phyloP scores from a whole-genome alignment of 2,329 filamentous ascomycete species.

The Pseudogymnoascus sp. region DNA sequence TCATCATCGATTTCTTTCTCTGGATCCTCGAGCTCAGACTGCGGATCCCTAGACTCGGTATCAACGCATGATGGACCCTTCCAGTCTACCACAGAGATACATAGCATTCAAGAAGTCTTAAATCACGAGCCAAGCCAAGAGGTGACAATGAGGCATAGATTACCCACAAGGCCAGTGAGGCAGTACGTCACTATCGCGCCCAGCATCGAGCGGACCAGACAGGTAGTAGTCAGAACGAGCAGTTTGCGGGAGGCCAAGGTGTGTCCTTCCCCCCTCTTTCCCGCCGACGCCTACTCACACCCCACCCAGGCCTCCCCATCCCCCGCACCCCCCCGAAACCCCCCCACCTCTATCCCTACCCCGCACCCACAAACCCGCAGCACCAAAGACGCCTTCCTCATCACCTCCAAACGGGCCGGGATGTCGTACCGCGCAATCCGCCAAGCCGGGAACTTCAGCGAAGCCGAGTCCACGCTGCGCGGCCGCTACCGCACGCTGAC shows the following conservation, averaged over 20 bases:
- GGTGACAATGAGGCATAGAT: background rate
- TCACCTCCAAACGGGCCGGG: slow-evolving; percentile 45
- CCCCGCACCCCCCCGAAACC: background rate
- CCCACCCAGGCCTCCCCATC: background rate
- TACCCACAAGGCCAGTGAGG: background rate
- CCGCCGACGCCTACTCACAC: too few relatives aligned
- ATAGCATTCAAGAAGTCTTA: background rate
- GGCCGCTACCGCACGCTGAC: slow-evolving; percentile 58
- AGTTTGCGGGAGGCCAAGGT: background rate
- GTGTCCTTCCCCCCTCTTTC: background rate
- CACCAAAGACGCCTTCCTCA: slow-evolving; percentile 40
- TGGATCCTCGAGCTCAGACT: background rate
- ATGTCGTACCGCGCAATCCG: slow-evolving; percentile 59
- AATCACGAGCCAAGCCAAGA: background rate
- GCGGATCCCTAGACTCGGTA: background rate
- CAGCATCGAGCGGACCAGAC: background rate
- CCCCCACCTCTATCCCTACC: background rate
- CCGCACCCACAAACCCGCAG: background rate
- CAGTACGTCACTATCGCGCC: background rate
- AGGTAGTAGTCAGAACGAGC: background rate
- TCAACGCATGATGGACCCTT: background rate
- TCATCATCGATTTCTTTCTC: background rate
- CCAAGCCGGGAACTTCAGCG: slow-evolving; percentile 42
- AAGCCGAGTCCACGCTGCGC: slow-evolving; percentile 64
- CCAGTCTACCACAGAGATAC: background rate